Conservation (phyloP, 2,329 filamentous ascomycete species). For the Fusarium lateritium region DNA sequence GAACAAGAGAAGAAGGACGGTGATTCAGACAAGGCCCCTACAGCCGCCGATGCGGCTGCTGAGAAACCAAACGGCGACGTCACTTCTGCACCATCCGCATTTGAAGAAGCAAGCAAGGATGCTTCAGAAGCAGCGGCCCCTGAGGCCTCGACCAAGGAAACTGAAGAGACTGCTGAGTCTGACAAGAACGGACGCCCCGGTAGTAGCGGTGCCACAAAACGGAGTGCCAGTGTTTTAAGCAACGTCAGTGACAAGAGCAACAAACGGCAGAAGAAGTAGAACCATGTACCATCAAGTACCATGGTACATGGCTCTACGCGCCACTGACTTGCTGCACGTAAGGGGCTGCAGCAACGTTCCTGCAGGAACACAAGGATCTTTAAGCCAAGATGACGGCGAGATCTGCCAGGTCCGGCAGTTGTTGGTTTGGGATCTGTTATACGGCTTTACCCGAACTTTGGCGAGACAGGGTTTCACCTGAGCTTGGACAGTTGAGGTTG, state of each 20-base stretch:
- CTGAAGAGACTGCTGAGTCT: conserved; percentile 41
- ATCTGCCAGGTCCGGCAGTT: conserved; percentile 36
- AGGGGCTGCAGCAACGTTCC: conserved; percentile 24
- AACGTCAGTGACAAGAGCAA: conserved; percentile 74
- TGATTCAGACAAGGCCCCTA: conserved; percentile 22
- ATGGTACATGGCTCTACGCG: conserved; percentile 34
- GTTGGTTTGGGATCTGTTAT: conserved; percentile 32
- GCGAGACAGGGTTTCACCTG: conserved; percentile 23
- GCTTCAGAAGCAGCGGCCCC: conserved; percentile 20
- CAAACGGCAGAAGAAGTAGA: conserved; percentile 69
- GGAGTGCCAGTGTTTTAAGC: conserved; percentile 87
- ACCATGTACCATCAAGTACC: conserved; percentile 43
- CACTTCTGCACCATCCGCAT: conserved; percentile 18
- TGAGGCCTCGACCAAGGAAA: conserved; percentile 34
- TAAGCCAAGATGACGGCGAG: conserved; percentile 18
- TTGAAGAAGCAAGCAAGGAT: conserved; percentile 42
- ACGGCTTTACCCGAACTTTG: conserved; percentile 12
- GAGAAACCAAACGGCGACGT: conserved; percentile 30
- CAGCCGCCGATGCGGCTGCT: conserved; percentile 11
- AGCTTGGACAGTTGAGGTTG: conserved; percentile 9
- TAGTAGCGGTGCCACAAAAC: conserved; percentile 67
- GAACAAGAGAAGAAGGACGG: conserved; percentile 23
- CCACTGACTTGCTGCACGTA: conserved; percentile 35
- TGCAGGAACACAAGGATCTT: conserved; percentile 32
- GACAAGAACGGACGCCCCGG: conserved; percentile 54